A percentile compares a stretch with the other conserved stretches of the same genome.
Evolutionary conservation across 2,329 filamentous ascomycete genomes (phyloP).

Genomic region (Plenodomus lindquistii): DNA sequence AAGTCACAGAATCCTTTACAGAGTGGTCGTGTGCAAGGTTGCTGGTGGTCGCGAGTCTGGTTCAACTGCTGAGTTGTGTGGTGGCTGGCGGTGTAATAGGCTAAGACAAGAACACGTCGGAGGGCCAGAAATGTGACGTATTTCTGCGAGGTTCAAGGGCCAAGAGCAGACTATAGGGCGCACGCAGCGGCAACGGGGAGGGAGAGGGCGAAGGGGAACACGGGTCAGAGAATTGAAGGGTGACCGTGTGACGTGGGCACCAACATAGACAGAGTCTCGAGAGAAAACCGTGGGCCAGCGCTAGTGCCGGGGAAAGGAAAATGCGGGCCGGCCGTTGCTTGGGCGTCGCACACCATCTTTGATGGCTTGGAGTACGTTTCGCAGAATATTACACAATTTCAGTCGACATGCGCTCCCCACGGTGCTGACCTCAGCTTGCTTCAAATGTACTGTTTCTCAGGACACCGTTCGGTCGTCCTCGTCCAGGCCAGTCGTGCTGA

Average conservation of each 20-base stretch:
- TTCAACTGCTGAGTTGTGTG: slow-evolving; percentile 22
- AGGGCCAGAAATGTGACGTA: slow-evolving; percentile 31
- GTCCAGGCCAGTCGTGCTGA: not conserved
- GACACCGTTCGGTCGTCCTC: not conserved
- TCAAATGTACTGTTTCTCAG: too few relatives aligned
- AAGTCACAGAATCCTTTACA: slow-evolving; percentile 68
- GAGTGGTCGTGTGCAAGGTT: slow-evolving; percentile 30
- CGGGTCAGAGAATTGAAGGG: slow-evolving; percentile 25
- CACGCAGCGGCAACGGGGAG: slow-evolving; percentile 37
- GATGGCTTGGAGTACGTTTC: too few relatives aligned
- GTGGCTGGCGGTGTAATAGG: slow-evolving; percentile 34
- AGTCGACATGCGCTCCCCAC: too few relatives aligned
- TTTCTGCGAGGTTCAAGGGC: slow-evolving; percentile 20
- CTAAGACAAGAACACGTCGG: slow-evolving; percentile 38
- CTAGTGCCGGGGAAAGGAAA: slow-evolving; percentile 28
- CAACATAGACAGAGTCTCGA: slow-evolving; percentile 13
- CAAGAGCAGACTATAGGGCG: slow-evolving; percentile 34
- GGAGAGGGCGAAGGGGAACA: slow-evolving; percentile 16
- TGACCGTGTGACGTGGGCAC: slow-evolving; percentile 26
- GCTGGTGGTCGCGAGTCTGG: slow-evolving; percentile 41
- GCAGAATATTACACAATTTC: too few relatives aligned
- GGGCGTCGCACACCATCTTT: not conserved
- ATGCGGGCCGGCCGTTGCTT: slow-evolving; percentile 19
- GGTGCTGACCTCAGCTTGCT: too few relatives aligned
- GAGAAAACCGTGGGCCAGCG: slow-evolving; percentile 27